Base-by-base conservation (phyloP, 768 basidiomycete species). In the Serendipita indica region DNA sequence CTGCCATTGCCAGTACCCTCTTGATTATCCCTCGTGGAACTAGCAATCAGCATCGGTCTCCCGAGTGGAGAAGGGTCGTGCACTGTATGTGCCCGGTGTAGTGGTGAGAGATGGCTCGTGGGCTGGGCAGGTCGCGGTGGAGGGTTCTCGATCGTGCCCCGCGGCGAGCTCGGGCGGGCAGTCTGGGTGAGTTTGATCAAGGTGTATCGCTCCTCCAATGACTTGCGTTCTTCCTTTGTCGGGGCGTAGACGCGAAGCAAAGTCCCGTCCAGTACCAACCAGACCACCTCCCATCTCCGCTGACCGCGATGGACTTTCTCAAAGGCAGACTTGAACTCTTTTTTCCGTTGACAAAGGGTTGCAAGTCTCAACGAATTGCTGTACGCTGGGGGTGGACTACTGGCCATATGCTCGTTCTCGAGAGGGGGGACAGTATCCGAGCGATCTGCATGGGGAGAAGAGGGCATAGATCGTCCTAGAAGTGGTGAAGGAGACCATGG, bases 221-320 rank as follows among this genome's bases (percentile, higher is more conserved):
- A 18, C 30, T 10, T 28, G 22, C 30, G 16, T 30, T 54, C 49
- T 28, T 54, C 49, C n/a, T 33, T 27, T 18, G 22, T 12, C 4
- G 49, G 5, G 7, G 1, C 32, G 22, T 54, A 30, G 16, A 54
- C 25, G 7, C 49, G 20, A 16, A 54, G 30, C 25, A 28, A 18
- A 16, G 49, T 54, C 12, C 49, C 49, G 49, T 54, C 32, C 32
- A 54, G 30, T 13, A 54, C 49, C 25, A 54, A 33, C 49, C 49
- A 54, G 10, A 54, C 49, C n/a, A 18, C 10, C 49, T 54, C 49
- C 49, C 49, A 54, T 10, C 25, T 30, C 1, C 49, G 22, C 2
- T 16, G 7, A 16, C 49, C 49, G 3, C 49, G 49, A 25, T 10
- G 20, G 10, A 30, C 30, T 28, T 54, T 54, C 4, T 54, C 49